Evolutionary conservation across 208 protist genomes (phyloP), one percentile per base, ranked within the genome.

Genomic region (Acanthamoeba sp.): DNA sequence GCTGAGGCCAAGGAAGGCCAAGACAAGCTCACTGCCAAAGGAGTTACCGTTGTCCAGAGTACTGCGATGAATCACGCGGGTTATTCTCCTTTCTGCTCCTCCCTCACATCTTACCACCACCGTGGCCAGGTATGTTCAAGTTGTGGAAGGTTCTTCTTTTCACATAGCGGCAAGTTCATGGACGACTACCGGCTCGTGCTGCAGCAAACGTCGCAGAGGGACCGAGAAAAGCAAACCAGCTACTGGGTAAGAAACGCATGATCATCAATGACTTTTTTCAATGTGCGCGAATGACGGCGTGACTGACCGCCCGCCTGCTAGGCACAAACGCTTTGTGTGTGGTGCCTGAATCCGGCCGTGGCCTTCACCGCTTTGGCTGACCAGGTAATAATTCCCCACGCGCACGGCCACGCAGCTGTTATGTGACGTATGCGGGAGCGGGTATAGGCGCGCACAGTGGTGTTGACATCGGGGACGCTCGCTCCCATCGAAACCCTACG

Each of bases 381-480:
- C 4, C 24, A 76, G 57, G 84, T 90, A 40, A 18, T 6, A 40
- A 16, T 24, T 20, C 71, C 42, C 4, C 12, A 24, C 66, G 10
- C 48, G 36, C 50, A 73, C n/a, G n/a, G n/a, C n/a, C n/a, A n/a
- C n/a, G n/a, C n/a, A n/a, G n/a, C n/a, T n/a, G n/a, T n/a, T n/a
- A n/a, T n/a, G n/a, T n/a, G n/a, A n/a, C n/a, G n/a, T n/a, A n/a
- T n/a, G n/a, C n/a, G n/a, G n/a, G n/a, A n/a, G n/a, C n/a, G n/a
- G n/a, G n/a, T n/a, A n/a, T n/a, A n/a, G 48, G 85, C 84, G 27
- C 85, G 78, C 38, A 69, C 85, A 1, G 91, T 99, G 18, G 97
- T 99, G n/a, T 96, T 99, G 18, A 98, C 98, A 16, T 99, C 98
- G 29, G 99, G 99, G 16, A 99, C 99, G n/a, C 96, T 99, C 20